Evolutionary conservation across 2,329 filamentous ascomycete genomes (phyloP).

Genomic region (Verticillium zaregamsianum): DNA sequence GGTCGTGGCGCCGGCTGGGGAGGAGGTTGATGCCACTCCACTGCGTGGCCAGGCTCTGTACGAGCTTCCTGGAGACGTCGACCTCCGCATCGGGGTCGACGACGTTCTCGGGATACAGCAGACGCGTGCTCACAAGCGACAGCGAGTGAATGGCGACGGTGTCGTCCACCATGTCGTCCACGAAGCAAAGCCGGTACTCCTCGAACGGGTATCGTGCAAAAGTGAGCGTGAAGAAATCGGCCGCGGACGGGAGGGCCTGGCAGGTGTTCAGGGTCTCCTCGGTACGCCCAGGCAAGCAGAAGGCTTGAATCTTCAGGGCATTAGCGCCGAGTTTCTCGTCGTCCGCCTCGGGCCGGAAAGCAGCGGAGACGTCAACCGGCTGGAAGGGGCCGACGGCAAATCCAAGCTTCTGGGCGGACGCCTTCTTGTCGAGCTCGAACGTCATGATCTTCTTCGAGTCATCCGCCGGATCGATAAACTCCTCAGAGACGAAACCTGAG

Average conservation of each 20-base stretch:
- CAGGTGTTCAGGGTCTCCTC: constrained; percentile 86
- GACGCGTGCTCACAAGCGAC: constrained; percentile 78
- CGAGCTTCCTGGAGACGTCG: constrained; percentile 72
- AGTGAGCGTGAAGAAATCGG: constrained; percentile 86
- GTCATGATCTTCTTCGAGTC: constrained; percentile 81
- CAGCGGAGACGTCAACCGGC: constrained; percentile 77
- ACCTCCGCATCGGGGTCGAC: constrained; percentile 81
- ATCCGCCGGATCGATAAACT: constrained; percentile 72
- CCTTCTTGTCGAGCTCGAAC: constrained; percentile 70
- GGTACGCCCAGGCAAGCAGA: constrained; percentile 78
- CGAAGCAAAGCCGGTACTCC: constrained; percentile 89
- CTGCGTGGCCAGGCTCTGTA: constrained; percentile 82
- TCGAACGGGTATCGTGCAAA: constrained; percentile 90
- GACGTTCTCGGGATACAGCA: constrained; percentile 80
- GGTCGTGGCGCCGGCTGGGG: constrained; percentile 73
- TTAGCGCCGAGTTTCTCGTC: constrained; percentile 87
- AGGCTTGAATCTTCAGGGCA: constrained; percentile 84
- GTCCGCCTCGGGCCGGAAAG: constrained; percentile 85
- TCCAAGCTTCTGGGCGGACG: constrained; percentile 84
- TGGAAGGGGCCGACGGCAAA: constrained; percentile 96
- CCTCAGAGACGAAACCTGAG: constrained; percentile 83
- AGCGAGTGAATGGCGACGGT: constrained; percentile 76
- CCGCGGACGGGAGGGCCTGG: constrained; percentile 74
- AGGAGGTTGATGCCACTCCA: constrained; percentile 95
- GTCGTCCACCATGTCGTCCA: constrained; percentile 80